phyloP scores from a whole-genome alignment of 2,329 filamentous ascomycete genomes.

The Fusarium transvaalense region DNA sequence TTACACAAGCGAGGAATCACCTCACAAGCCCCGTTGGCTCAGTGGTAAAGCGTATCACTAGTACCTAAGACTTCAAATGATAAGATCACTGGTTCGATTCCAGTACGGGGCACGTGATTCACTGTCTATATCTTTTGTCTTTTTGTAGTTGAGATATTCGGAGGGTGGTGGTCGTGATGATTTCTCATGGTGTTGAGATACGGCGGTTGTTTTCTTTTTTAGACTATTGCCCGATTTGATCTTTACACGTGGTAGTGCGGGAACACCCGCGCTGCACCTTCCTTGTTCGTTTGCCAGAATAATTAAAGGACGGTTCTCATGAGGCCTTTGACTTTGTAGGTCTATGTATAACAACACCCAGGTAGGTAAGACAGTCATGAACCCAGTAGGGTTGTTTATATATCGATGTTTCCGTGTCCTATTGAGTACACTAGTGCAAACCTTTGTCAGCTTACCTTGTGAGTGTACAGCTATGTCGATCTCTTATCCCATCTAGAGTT shows the following conservation, averaged over 20 bases:
- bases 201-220: slow-evolving; percentile 14
- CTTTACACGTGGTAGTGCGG: background rate
- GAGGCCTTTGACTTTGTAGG: too few species aligned
- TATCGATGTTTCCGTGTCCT: too few species aligned
- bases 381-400: too few species aligned
- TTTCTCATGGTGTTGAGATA: background rate
- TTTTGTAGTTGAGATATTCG: too few species aligned
- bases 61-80: slow-evolving; percentile 31
- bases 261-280: background rate
- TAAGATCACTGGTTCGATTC: slow-evolving; percentile 45
- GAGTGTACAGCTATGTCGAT: background rate
- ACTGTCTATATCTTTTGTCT: accelerated
- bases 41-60: slow-evolving; percentile 48
- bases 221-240: background rate
- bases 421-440: background rate
- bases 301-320: too few species aligned
- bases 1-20: slow-evolving; percentile 28
- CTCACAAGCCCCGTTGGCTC: slow-evolving; percentile 44
- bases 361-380: too few species aligned
- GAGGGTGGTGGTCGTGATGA: background rate
- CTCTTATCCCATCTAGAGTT: background rate
- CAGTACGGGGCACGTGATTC: slow-evolving; percentile 40
- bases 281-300: too few species aligned
- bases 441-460: background rate
- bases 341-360: too few species aligned